Evolutionary conservation across 2,329 filamentous ascomycete genomes (phyloP).

Genomic region (Rutstroemia sp.): DNA sequence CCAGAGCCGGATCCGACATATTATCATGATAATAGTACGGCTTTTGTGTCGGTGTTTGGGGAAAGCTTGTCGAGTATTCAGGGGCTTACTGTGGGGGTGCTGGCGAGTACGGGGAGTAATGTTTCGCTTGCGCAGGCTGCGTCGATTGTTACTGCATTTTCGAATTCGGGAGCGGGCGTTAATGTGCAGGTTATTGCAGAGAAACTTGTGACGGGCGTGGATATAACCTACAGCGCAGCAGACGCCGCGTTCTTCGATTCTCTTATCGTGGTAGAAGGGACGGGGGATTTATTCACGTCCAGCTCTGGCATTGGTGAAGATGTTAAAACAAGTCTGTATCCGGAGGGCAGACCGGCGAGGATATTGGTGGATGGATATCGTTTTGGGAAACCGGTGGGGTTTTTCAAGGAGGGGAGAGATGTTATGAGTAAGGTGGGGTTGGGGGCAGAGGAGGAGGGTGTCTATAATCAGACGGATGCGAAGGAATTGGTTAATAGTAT

Average conservation of each 20-base stretch:
- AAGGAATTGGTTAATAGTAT: slow-evolving; percentile 38
- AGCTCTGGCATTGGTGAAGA: neutral
- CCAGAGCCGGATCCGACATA: slow-evolving; percentile 54
- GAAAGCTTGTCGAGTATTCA: slow-evolving; percentile 51
- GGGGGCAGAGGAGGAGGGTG: neutral
- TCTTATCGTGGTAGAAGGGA: slow-evolving; percentile 55
- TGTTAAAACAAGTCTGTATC: neutral
- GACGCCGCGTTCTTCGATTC: slow-evolving; percentile 57
- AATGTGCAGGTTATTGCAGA: slow-evolving; percentile 55
- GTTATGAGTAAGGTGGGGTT: slow-evolving; percentile 20
- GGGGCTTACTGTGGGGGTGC: slow-evolving; percentile 55
- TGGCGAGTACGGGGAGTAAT: slow-evolving; percentile 32
- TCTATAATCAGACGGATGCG: slow-evolving; percentile 15
- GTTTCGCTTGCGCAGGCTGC: slow-evolving; percentile 39
- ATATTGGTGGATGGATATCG: slow-evolving; percentile 4
- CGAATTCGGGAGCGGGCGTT: slow-evolving; percentile 46
- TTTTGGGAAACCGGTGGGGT: too few relatives aligned
- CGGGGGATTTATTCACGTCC: slow-evolving; percentile 7
- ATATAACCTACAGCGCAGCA: slow-evolving; percentile 57
- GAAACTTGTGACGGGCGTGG: slow-evolving; percentile 43
- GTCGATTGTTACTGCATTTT: slow-evolving; percentile 42
- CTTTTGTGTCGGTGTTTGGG: slow-evolving; percentile 51
- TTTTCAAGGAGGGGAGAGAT: neutral
- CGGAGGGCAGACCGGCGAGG: slow-evolving; percentile 15
- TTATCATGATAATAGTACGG: slow-evolving; percentile 64